Conservation (phyloP, 2,329 filamentous ascomycete genomes). For the Penicillium brasilianum region DNA sequence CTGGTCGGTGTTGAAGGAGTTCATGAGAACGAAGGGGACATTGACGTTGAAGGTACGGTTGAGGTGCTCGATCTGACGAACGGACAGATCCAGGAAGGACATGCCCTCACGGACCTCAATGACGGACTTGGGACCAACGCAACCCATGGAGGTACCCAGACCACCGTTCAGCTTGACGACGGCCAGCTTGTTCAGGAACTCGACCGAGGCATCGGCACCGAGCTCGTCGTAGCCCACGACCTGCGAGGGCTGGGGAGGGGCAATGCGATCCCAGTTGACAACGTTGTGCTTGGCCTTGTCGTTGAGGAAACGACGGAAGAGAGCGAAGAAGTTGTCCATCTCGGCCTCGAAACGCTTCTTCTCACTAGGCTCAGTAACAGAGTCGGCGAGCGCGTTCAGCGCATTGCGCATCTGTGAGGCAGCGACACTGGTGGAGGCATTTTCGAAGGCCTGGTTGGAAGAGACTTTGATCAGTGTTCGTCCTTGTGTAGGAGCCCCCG, state of each 20-base stretch:
- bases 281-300: conserved; percentile 98
- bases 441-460: conserved; percentile 84
- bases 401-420: conserved; percentile 99
- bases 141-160: conserved; percentile 99
- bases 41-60: conserved; percentile 98
- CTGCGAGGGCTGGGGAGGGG: conserved; percentile 88
- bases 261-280: conserved; percentile 96
- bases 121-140: conserved; percentile 98
- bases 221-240: conserved; percentile 94
- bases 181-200: conserved; percentile 95
- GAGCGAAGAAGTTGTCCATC: conserved; percentile 99
- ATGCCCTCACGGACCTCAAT: conserved; percentile 99
- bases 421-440: conserved; percentile 96
- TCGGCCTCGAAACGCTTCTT: conserved; percentile 93
- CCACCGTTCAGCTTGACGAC: conserved; percentile 99
- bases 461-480: conserved; percentile 15
- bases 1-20: conserved; percentile 99
- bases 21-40: conserved; percentile 98
- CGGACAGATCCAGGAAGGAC: conserved; percentile 98
- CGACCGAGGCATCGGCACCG: conserved; percentile 84
- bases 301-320: conserved; percentile 97
- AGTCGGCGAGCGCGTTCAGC: conserved; percentile 89
- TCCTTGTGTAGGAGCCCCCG: conserved; percentile 3
- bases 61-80: conserved; percentile 98
- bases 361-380: conserved; percentile 75